These are phyloP conservation scores for Vitis hybrid DNA, from an alignment of 177 flowering plant species.

Conservation along the genomic window DNA sequence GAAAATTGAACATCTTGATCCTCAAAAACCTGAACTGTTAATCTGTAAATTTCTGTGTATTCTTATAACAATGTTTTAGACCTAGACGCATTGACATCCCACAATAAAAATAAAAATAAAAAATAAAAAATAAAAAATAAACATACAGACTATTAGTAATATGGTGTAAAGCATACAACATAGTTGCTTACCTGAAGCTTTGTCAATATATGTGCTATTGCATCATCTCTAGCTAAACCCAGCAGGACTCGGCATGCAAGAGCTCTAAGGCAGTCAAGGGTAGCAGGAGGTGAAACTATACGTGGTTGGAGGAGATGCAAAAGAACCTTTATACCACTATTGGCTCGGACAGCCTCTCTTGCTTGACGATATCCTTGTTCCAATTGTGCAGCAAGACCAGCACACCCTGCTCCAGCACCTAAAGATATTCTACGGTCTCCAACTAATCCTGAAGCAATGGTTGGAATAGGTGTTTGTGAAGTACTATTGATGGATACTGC, in stretches of 20 bases:
- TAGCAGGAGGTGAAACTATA: constrained; percentile 63
- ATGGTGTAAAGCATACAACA: not conserved
- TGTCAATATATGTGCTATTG: constrained; percentile 89
- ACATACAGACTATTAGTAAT: not conserved
- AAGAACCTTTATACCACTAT: constrained; percentile 91
- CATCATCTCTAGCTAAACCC: constrained; percentile 93
- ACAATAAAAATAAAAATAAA: no score
- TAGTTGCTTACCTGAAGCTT: constrained; percentile 76
- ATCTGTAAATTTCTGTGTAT: no score
- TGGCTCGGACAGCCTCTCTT: constrained; percentile 90
- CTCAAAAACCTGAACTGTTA: no score
- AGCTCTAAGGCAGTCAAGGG: constrained; percentile 89
- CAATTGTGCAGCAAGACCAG: constrained; percentile 87
- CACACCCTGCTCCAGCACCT: constrained; percentile 85
- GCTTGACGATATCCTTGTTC: constrained; percentile 92
- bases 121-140: no score
- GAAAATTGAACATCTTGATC: no score
- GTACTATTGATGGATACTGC: constrained; percentile 22
- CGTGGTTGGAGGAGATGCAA: constrained; percentile 88
- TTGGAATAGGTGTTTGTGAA: constrained; percentile 45
- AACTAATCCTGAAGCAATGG: constrained; percentile 70
- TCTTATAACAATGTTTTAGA: no score
- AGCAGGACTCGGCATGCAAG: constrained; percentile 91
- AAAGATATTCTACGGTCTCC: constrained; percentile 88
- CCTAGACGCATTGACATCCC: no score